phyloP scores from a whole-genome alignment of 352 stramenopile genomes.

The Globisporangium takayamanum region DNA sequence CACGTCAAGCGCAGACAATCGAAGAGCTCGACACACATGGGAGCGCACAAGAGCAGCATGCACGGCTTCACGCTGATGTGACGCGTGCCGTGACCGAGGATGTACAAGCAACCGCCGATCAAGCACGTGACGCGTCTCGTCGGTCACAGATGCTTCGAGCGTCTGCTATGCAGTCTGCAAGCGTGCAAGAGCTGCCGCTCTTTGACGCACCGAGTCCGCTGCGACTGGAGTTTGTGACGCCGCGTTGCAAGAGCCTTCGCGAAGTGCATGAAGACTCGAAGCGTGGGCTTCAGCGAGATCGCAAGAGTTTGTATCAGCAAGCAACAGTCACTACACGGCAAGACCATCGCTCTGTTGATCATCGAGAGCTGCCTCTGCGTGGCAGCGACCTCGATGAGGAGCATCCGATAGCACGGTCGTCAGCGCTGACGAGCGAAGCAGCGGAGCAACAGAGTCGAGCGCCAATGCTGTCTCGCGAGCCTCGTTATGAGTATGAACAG shows the following conservation, averaged over 20 bases:
- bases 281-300: background rate
- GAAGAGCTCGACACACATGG: too few relatives aligned
- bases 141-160: too few relatives aligned
- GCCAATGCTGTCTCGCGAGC: background rate
- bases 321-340: background rate
- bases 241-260: background rate
- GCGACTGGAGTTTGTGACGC: background rate
- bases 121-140: background rate
- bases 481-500: too few relatives aligned
- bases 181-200: background rate
- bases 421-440: too few relatives aligned
- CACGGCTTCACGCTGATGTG: too few relatives aligned
- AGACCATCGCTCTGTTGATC: background rate
- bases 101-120: background rate
- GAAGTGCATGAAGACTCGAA: background rate
- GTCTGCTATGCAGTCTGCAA: background rate
- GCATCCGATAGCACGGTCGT: too few relatives aligned
- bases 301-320: too few relatives aligned
- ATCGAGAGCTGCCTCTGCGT: background rate
- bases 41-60: too few relatives aligned
- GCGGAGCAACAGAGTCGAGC: too few relatives aligned
- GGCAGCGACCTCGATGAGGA: background rate
- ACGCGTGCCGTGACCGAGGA: too few relatives aligned
- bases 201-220: conserved; percentile 3
- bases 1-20: too few relatives aligned